Evolutionary conservation across 495 filamentous ascomycete genomes (phyloP).

Genomic region (Daldinia concentrica): DNA sequence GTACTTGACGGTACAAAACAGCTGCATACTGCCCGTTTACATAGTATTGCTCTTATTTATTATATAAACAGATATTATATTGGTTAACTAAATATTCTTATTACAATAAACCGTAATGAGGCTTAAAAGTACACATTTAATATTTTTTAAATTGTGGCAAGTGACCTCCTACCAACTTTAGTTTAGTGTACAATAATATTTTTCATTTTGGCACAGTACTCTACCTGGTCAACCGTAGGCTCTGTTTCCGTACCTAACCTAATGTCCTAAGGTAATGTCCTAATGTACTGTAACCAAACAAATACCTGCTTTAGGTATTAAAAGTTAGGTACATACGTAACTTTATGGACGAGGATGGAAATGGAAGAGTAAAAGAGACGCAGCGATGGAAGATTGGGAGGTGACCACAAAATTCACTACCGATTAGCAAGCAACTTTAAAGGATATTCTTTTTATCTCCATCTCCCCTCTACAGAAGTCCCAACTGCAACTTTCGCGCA

Average conservation of each 20-base stretch:
- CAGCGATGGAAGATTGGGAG: background rate
- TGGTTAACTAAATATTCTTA: too few species aligned
- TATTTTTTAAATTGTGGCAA: too few species aligned
- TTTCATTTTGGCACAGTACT: too few species aligned
- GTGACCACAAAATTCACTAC: conserved; percentile 10
- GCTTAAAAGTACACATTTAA: too few species aligned
- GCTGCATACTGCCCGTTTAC: too few species aligned
- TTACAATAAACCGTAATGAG: too few species aligned
- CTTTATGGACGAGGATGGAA: conserved; percentile 9
- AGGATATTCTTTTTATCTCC: conserved; percentile 10
- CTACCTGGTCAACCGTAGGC: too few species aligned
- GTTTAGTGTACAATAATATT: too few species aligned
- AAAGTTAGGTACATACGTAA: background rate
- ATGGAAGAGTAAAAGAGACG: conserved; percentile 1
- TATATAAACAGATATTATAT: too few species aligned
- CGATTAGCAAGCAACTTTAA: conserved; percentile 28
- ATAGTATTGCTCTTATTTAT: too few species aligned
- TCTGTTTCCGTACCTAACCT: conserved; percentile 15
- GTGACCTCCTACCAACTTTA: too few species aligned
- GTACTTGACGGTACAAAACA: too few species aligned
- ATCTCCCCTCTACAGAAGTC: background rate
- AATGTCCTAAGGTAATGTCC: background rate
- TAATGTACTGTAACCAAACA: background rate
- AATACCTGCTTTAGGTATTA: background rate
- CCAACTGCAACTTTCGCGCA: conserved; percentile 4